Evolutionary conservation across 2,329 filamentous ascomycete genomes (phyloP).

Genomic region (Fusarium armeniacum): DNA sequence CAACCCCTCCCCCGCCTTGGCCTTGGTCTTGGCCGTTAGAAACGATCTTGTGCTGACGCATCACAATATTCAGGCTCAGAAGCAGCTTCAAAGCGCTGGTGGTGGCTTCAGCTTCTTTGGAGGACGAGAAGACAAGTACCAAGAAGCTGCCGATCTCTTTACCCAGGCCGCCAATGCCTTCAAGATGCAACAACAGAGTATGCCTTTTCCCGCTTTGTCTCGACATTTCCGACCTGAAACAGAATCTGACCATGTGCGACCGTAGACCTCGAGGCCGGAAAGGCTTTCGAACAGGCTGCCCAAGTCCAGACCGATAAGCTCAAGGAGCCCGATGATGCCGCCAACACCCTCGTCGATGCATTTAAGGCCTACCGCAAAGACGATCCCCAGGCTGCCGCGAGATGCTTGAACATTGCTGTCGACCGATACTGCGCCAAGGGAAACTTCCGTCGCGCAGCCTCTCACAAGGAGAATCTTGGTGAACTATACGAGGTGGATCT

Average conservation of each 20-base stretch:
- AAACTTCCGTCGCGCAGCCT: slow-evolving; percentile 91
- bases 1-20: slow-evolving; percentile 45
- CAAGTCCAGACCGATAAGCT: slow-evolving; percentile 82
- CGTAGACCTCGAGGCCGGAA: slow-evolving; percentile 84
- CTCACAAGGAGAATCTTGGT: slow-evolving; percentile 89
- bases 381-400: slow-evolving; percentile 84
- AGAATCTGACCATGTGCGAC: slow-evolving; percentile 17
- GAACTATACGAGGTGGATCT: slow-evolving; percentile 89
- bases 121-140: slow-evolving; percentile 87
- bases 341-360: slow-evolving; percentile 88
- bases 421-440: slow-evolving; percentile 89
- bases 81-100: slow-evolving; percentile 78
- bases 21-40: slow-evolving; percentile 19
- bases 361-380: slow-evolving; percentile 95
- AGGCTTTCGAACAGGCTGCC: slow-evolving; percentile 90
- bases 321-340: slow-evolving; percentile 92
- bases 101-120: slow-evolving; percentile 93
- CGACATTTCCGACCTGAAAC: slow-evolving; percentile 3
- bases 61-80: slow-evolving; percentile 78
- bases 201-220: slow-evolving; percentile 46
- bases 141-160: slow-evolving; percentile 89
- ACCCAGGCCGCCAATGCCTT: slow-evolving; percentile 93
- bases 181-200: slow-evolving; percentile 87
- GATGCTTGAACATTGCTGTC: slow-evolving; percentile 84
- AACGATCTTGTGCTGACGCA: slow-evolving; percentile 21